Evolutionary conservation across 495 filamentous ascomycete genomes (phyloP).

Genomic region (Hypoxylon trugodes): DNA sequence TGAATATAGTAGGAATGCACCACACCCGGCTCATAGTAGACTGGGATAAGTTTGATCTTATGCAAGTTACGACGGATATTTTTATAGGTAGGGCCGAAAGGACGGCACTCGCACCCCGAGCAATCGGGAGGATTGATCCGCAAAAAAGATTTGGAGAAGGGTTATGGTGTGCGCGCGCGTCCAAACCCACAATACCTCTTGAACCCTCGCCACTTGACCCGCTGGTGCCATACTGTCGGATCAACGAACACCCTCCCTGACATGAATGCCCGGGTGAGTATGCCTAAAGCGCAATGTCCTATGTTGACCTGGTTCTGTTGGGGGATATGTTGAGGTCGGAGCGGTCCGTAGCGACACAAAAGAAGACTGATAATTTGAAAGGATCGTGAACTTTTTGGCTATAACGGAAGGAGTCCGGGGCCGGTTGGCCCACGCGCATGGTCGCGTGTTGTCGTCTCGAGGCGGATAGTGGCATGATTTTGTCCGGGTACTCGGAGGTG

Average conservation of each 20-base stretch:
- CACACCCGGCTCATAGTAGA: conserved; percentile 3
- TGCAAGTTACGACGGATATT: conserved; percentile 2
- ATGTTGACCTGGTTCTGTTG: background rate
- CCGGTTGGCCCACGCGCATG: conserved; percentile 17
- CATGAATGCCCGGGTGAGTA: background rate
- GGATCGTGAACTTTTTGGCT: background rate
- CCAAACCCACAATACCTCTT: background rate
- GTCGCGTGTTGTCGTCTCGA: conserved; percentile 29
- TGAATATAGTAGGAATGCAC: conserved; percentile 4
- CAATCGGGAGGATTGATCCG: conserved; percentile 13
- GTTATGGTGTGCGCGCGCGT: conserved; percentile 12
- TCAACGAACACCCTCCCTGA: conserved; percentile 2
- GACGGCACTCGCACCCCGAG: background rate
- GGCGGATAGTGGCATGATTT: conserved; percentile 29
- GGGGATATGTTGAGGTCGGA: background rate
- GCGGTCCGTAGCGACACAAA: conserved; percentile 11
- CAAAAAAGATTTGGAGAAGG: conserved; percentile 2
- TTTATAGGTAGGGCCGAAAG: conserved; percentile 28
- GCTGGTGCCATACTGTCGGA: conserved; percentile 15
- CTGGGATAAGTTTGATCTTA: conserved; percentile 1
- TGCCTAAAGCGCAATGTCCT: background rate
- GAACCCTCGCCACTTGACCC: conserved; percentile 13
- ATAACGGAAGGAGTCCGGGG: conserved; percentile 27
- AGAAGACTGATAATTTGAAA: background rate
- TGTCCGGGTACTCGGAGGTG: conserved; percentile 21